These are phyloP conservation scores for Scheffersomyces stambukii DNA, from an alignment of 1,139 yeast genomes.

Conservation along the genomic window DNA sequence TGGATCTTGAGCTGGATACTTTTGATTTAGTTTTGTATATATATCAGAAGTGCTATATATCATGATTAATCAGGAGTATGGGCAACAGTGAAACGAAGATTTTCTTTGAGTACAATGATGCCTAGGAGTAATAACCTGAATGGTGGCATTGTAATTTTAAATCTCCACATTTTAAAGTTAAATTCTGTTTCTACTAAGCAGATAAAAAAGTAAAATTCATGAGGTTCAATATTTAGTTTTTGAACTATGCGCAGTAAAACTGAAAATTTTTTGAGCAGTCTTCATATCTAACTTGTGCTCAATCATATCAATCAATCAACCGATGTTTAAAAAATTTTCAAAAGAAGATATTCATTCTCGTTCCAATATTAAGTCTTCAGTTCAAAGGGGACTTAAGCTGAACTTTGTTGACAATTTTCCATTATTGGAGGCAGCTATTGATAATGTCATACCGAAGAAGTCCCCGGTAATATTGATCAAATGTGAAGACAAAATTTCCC, in stretches of 20 bases:
- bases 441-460: constrained; percentile 84
- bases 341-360: constrained; percentile 87
- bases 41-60: too few relatives aligned
- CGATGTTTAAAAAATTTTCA: constrained; percentile 66
- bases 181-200: too few relatives aligned
- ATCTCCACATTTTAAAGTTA: constrained; percentile 43
- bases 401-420: constrained; percentile 74
- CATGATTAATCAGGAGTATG: too few relatives aligned
- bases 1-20: constrained; percentile 60
- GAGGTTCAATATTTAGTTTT: background rate
- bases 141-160: constrained; percentile 72
- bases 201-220: background rate
- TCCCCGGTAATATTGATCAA: constrained; percentile 78
- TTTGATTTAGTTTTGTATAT: too few relatives aligned
- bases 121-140: constrained; percentile 48
- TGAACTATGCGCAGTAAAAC: constrained; percentile 1
- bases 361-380: constrained; percentile 88
- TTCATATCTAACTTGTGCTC: background rate
- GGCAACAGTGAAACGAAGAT: constrained; percentile 55
- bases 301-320: too few relatives aligned
- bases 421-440: constrained; percentile 67
- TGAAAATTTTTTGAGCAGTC: constrained; percentile 1
- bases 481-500: constrained; percentile 84
- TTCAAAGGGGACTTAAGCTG: constrained; percentile 76
- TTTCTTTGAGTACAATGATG: constrained; percentile 76